Evolutionary conservation across 1,139 yeast genomes (phyloP).

Genomic region (Pichia sp.): DNA sequence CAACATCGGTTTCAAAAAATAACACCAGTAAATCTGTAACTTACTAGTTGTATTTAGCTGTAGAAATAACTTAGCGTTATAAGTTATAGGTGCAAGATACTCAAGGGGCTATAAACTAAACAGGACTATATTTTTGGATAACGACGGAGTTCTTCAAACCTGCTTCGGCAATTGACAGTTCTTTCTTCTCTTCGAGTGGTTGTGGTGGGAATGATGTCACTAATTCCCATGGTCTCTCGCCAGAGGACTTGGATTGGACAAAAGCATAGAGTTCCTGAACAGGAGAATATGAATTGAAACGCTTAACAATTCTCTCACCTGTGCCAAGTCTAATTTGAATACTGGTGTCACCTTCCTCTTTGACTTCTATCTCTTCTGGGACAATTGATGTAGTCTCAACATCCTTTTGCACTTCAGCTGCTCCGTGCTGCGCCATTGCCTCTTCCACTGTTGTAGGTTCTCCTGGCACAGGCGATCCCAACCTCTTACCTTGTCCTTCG

Average conservation of each 20-base stretch:
- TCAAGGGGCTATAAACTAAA: no score
- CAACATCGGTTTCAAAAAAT: slow-evolving; percentile 29
- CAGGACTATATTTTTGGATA: slow-evolving; percentile 85
- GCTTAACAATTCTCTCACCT: slow-evolving; percentile 63
- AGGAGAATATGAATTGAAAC: slow-evolving; percentile 58
- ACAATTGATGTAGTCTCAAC: slow-evolving; percentile 11
- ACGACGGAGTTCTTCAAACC: slow-evolving; percentile 80
- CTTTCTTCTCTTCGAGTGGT: slow-evolving; percentile 55
- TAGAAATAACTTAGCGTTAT: no score
- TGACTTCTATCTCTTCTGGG: slow-evolving; percentile 16
- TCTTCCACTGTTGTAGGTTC: slow-evolving; percentile 31
- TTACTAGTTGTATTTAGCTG: not conserved
- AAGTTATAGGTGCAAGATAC: no score
- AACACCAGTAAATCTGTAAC: not conserved
- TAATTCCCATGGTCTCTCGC: slow-evolving; percentile 50
- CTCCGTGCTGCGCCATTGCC: slow-evolving; percentile 10
- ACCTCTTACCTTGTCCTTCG: slow-evolving; percentile 75
- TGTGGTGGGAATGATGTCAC: slow-evolving; percentile 82
- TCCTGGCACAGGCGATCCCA: slow-evolving; percentile 87
- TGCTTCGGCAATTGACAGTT: slow-evolving; percentile 60
- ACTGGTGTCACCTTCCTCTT: slow-evolving; percentile 57
- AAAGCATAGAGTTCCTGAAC: slow-evolving; percentile 65
- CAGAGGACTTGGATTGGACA: slow-evolving; percentile 42
- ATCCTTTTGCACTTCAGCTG: slow-evolving; percentile 15
- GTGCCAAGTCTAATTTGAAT: slow-evolving; percentile 83